Conservation (phyloP, 108 stramenopile genomes). For the Nitzschia sp. region DNA sequence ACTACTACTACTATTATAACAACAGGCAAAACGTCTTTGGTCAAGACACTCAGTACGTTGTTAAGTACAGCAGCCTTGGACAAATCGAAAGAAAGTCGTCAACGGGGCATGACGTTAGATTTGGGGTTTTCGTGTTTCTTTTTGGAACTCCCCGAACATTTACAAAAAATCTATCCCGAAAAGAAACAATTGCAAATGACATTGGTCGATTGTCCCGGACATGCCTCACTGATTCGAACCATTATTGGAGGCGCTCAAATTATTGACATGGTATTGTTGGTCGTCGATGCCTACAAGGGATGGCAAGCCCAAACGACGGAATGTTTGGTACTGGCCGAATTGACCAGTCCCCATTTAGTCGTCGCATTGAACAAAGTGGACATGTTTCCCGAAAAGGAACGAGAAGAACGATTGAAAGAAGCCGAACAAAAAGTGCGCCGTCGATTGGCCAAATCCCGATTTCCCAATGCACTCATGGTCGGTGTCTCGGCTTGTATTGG, state of each 20-base stretch:
- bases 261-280: conserved; percentile 94
- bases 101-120: conserved; percentile 98
- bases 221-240: conserved; percentile 96
- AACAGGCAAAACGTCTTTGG: conserved; percentile 96
- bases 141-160: conserved; percentile 72
- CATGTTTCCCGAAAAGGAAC: conserved; percentile 75
- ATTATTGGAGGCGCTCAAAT: conserved; percentile 99
- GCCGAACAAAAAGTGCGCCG: conserved; percentile 62
- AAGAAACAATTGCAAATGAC: conserved; percentile 72
- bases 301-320: conserved; percentile 99
- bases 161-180: conserved; percentile 34
- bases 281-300: conserved; percentile 97
- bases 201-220: conserved; percentile 98
- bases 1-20: too few species aligned
- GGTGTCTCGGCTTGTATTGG: conserved; percentile 89
- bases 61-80: conserved; percentile 98
- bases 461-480: conserved; percentile 75
- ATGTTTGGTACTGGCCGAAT: conserved; percentile 97
- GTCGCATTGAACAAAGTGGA: conserved; percentile 95
- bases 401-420: conserved; percentile 56
- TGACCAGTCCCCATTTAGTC: conserved; percentile 85
- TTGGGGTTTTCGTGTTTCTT: conserved; percentile 96
- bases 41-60: conserved; percentile 90
- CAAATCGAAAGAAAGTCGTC: conserved; percentile 92
- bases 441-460: conserved; percentile 66